Percentiles rank a stretch among this genome's conserved stretches.
phyloP scores from a whole-genome alignment of 306 rosid genomes.

The Abrus pulchellus region DNA sequence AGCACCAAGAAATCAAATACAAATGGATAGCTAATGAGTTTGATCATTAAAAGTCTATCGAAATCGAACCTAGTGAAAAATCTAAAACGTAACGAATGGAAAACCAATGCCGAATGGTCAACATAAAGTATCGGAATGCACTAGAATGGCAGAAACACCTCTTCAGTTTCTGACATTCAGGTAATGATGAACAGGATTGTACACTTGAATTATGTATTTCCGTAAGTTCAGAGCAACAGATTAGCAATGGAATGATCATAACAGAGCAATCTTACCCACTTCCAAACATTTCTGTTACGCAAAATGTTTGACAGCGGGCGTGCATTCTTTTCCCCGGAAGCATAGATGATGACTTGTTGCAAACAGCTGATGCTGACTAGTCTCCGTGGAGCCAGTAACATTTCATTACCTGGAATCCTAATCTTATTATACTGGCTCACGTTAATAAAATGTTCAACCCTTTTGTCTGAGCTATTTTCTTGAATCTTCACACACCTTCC shows the following conservation, averaged over 20 bases:
- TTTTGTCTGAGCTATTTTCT: slow-evolving; percentile 13
- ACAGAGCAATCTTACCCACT: slow-evolving; percentile 1
- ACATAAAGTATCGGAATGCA: not conserved
- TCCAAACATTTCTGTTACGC: slow-evolving; percentile 21
- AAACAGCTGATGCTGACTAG: slow-evolving; percentile 22
- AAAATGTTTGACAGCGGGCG: not conserved
- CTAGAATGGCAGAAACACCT: not conserved
- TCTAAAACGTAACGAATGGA: not conserved
- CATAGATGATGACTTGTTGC: not conserved
- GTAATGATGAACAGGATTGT: slow-evolving; percentile 8
- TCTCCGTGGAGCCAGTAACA: not conserved
- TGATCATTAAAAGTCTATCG: not conserved
- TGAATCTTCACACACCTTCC: not conserved
- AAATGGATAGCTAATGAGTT: not conserved
- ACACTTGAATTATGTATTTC: not conserved
- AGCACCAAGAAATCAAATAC: not conserved
- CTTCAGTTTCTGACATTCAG: slow-evolving; percentile 17
- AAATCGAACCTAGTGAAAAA: not conserved
- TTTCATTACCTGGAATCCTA: not conserved
- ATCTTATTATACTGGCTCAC: slow-evolving; percentile 8
- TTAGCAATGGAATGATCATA: not conserved
- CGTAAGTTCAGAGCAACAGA: not conserved
- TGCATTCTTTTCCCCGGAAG: not conserved
- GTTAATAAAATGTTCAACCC: not conserved
- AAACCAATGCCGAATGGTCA: slow-evolving; percentile 6